Evolutionary conservation across 2,329 filamentous ascomycete genomes (phyloP), one percentile per base, ranked within the genome.

Genomic region (Clonostachys solani): DNA sequence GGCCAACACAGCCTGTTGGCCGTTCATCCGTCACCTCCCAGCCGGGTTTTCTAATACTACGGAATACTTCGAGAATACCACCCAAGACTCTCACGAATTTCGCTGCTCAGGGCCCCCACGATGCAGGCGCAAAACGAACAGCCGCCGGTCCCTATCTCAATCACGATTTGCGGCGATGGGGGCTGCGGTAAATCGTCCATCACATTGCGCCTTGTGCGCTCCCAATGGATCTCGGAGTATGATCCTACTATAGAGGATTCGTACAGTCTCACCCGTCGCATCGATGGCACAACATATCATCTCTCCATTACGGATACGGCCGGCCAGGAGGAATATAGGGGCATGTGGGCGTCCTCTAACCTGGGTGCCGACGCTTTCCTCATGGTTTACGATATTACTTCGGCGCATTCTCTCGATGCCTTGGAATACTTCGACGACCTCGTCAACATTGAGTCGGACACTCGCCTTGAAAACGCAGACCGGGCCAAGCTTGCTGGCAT

Each of bases 251-350:
- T 89, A 66, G 86, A 90, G 68, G 89, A 94, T 74, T 90, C 86
- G 56, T 94, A 94, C 74, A 86, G 82, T 58, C 84, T 94, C 52
- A 92, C 88, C 44, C 86, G 89, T 55, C 80, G 78, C 57, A 83
- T 94, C 63, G 88, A 92, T 58, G 89, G 89, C 60, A 77, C 92
- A 46, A 83, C 81, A 44, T 92, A 92, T 75, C 86, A 89, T 65
- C 82, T 94, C 35, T 77, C 79, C 43, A 78, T 94, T 44, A 92
- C 87, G 50, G 89, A 94, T 72, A 92, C 89, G 2, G 89, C 89
- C 23, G 89, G 89, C n/a, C 89, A 94, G 65, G 89, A 94, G 69
- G 89, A 94, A 69, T 94, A 94, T 71, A 85, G 89, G 55, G 85
- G 87, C 56, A 88, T 94, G 74, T 94, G 89, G 89, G 87, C 87